Base-by-base conservation (phyloP, 1,284 basidiomycete genomes). In the Sporisorium exsertum region DNA sequence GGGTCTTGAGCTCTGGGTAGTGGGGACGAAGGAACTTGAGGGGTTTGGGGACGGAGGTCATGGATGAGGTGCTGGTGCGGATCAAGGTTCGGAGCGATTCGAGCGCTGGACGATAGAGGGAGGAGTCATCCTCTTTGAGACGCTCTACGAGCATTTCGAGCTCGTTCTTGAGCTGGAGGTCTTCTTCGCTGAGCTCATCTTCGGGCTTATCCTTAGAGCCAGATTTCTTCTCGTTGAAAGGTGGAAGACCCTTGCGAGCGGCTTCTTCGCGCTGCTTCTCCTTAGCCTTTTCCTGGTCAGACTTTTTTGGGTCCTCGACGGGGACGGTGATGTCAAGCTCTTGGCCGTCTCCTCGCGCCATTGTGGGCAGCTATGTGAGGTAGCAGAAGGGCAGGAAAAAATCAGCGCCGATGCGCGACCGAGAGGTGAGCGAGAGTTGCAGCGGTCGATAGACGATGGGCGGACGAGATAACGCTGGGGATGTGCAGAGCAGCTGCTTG, bases 21-120 rank as follows among this genome's bases (percentile, higher is more conserved):
- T 95, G 93, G 29, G 95, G 96, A 69, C 95, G 92, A 53, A 99
- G 90, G 88, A 99, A 99, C 87, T 99, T 99, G 74, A 99, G 90
- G 37, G 97, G 97, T 88, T 99, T 99, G 3, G 97, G 97, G 15
- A 99, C 97, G 16, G 94, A 96, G n/a, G 97, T 99, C 96, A 99
- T 98, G 8, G 95, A 98, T 22, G 94, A 96, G 5, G 97, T 99
- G 24, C 95, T 95, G 5, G 97, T 98, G 82, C 94, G 89, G 82
- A 99, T 99, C 43, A 99, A 88, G 24, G 93, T 96, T 63, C 96
- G 90, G 18, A 99, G 89, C 2, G 94, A 94, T 87, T 99, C 97
- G 33, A 99, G 89, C 20, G 96, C 95, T 29, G 96, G 92, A 26
- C 92, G 89, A 86, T 99, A 93, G 43, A 99, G 89, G 24, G 89